Conservation (phyloP, 345 rosid genomes). For the Fremontodendron californicum region DNA sequence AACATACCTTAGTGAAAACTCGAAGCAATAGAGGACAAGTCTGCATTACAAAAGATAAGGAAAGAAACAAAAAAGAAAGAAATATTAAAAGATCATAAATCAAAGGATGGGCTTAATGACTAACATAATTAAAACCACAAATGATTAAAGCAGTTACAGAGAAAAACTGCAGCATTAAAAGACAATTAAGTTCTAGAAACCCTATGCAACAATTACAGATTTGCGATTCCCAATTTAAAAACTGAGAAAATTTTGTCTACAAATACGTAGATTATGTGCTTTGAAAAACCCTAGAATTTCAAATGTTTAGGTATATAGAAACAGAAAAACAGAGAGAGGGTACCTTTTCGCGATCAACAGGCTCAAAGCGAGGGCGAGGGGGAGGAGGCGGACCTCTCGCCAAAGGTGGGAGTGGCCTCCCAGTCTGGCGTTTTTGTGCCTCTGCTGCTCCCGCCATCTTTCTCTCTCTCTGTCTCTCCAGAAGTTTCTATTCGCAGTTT, state of each 20-base stretch:
- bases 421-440: constrained; percentile 50
- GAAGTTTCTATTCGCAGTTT: constrained; percentile 6
- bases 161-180: not conserved
- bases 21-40: constrained; percentile 93
- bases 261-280: not conserved
- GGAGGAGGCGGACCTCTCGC: constrained; percentile 57
- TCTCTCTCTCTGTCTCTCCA: constrained; percentile 15
- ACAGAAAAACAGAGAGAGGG: not conserved
- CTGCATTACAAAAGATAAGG: constrained; percentile 36
- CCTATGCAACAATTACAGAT: not conserved
- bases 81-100: not conserved
- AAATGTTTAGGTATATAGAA: not conserved
- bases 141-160: not conserved
- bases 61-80: not conserved
- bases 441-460: constrained; percentile 57
- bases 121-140: not conserved
- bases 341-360: constrained; percentile 90
- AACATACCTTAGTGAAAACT: constrained; percentile 84
- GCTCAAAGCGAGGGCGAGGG: constrained; percentile 53
- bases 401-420: constrained; percentile 55
- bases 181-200: not conserved
- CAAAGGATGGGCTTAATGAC: not conserved
- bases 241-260: not conserved
- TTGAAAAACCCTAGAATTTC: constrained; percentile 31
- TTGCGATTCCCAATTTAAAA: not conserved